Base-by-base conservation (phyloP, 2,329 filamentous ascomycete genomes). In the Microdochium trichocladiopsis region DNA sequence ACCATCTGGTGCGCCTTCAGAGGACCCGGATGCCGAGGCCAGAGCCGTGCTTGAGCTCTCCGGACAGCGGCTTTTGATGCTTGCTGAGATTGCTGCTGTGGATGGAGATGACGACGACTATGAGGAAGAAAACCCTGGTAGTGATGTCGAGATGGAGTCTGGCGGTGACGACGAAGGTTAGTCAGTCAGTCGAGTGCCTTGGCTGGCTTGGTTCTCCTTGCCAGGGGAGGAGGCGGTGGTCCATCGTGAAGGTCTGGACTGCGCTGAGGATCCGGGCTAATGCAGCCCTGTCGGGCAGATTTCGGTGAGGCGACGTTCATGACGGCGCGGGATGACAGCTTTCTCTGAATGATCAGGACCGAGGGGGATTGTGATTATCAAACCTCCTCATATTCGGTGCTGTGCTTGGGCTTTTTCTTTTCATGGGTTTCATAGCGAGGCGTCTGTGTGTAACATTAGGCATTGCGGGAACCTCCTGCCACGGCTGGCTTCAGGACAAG, bases 11-110 rank as follows among this genome's bases (percentile, higher is more conserved):
- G 28, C 28, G 18, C 12, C 6, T 4, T 57, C 55, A 1, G 66
- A 71, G 16, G 61, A 64, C 22, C 55, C 59, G 10, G 78, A 80
- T 43, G 62, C 59, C 3, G 59, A 69, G 49, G 78, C 77, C 12
- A 66, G 66, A 24, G 66, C 72, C 9, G 63, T 73, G 14, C 62
- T 82, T 55, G 66, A 69, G 11, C 64, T 69, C 25, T 80, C 78
- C 9, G 67, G 68, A 2, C 60, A 70, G 55, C 70, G 75, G 51
- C 68, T 82, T 36, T 57, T 63, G 49, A 52, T 67, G 22, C 57
- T 79, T 55, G 53, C 74, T n/a, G 23, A 23, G 3, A 28, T 48
- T 6, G 25, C 47, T 6, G 47, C 10, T 8, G 8, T 48, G 9
- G 12, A 16, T 45, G 16, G 21, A 8, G 16, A 45, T 9, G 18